Evolutionary conservation across 352 stramenopile species (phyloP).

Genomic region (Globisporangium nunn): DNA sequence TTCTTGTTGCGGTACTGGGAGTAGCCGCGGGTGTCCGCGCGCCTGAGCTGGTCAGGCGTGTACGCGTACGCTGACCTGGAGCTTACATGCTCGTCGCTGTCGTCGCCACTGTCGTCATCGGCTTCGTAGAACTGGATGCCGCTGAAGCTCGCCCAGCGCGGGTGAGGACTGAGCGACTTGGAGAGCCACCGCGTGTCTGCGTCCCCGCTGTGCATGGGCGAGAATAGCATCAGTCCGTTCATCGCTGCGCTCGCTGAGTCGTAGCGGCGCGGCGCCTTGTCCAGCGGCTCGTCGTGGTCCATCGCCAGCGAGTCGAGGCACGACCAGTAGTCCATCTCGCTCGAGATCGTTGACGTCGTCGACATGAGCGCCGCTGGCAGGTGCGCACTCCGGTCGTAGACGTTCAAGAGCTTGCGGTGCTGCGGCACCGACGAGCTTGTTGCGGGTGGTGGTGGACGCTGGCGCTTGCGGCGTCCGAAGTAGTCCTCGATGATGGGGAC

Average conservation of each 20-base stretch:
- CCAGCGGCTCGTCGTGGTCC: slow-evolving; percentile 16
- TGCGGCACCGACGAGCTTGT: too few relatives aligned
- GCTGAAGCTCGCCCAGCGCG: slow-evolving; percentile 5
- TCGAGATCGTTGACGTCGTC: slow-evolving; percentile 22
- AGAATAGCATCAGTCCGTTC: slow-evolving; percentile 15
- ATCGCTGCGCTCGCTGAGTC: slow-evolving; percentile 6
- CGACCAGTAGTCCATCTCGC: slow-evolving; percentile 41
- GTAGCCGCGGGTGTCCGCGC: neutral
- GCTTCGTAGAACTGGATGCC: slow-evolving; percentile 2
- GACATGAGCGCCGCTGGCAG: slow-evolving; percentile 14
- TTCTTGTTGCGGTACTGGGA: neutral
- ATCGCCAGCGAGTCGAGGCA: slow-evolving; percentile 16
- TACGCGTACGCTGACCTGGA: slow-evolving; percentile 11
- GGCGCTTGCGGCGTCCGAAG: slow-evolving; percentile 21
- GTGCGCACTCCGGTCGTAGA: slow-evolving; percentile 11
- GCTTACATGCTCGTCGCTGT: slow-evolving; percentile 3
- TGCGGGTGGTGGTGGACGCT: neutral
- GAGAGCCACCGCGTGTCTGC: neutral
- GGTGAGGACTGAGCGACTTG: slow-evolving; percentile 12
- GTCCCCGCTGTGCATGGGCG: slow-evolving; percentile 8
- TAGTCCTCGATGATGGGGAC: slow-evolving; percentile 59
- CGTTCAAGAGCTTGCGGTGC: slow-evolving; percentile 6
- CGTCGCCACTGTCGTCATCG: slow-evolving; percentile 9
- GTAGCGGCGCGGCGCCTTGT: slow-evolving; percentile 6
- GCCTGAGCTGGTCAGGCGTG: slow-evolving; percentile 6